phyloP scores from a whole-genome alignment of 1,139 yeast genomes.

The Lodderomyces metapsilosis region DNA sequence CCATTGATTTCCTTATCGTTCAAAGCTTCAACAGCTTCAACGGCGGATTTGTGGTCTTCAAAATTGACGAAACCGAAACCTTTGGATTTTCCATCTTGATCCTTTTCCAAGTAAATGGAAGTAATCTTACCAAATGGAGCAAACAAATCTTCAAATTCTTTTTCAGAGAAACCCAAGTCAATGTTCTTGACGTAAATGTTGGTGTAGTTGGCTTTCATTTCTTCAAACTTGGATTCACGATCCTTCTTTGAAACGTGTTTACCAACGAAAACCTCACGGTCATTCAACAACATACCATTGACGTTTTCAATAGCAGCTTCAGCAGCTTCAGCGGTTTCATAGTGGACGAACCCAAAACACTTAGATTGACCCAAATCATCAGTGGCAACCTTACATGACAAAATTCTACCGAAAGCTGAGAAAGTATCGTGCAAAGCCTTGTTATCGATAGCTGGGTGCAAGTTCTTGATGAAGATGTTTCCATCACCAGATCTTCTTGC shows the following conservation, averaged over 20 bases:
- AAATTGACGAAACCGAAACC: conserved; percentile 97
- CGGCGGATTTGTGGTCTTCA: conserved; percentile 84
- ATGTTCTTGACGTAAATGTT: conserved; percentile 94
- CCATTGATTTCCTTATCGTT: conserved; percentile 85
- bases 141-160: conserved; percentile 73
- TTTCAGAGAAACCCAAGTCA: conserved; percentile 67
- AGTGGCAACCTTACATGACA: conserved; percentile 96
- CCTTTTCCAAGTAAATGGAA: conserved; percentile 79
- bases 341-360: conserved; percentile 98
- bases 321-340: conserved; percentile 92
- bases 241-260: conserved; percentile 92
- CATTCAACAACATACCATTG: conserved; percentile 98
- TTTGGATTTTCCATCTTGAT: conserved; percentile 84
- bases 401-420: conserved; percentile 92
- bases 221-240: conserved; percentile 93
- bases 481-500: conserved; percentile 95
- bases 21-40: conserved; percentile 87
- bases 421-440: conserved; percentile 98
- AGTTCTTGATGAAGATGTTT: conserved; percentile 96
- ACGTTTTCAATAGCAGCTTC: conserved; percentile 94
- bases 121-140: conserved; percentile 76
- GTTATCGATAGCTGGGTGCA: conserved; percentile 98
- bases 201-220: conserved; percentile 90
- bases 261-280: conserved; percentile 94
- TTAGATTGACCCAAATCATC: conserved; percentile 90